Conservation (phyloP, 2,329 filamentous ascomycete species). For the Thielaviopsis populi region DNA sequence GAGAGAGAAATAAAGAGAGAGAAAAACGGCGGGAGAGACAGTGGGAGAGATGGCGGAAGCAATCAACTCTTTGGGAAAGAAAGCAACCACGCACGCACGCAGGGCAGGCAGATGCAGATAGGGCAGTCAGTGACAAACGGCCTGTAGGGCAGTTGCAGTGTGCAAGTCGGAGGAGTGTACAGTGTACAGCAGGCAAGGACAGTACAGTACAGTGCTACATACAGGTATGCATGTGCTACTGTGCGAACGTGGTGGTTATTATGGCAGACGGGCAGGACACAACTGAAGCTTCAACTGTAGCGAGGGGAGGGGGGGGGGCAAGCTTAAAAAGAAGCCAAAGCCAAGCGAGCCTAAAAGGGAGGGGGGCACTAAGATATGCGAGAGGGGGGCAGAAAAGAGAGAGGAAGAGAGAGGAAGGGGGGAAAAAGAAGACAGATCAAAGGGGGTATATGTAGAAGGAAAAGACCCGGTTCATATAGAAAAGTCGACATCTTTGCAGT, state of each 20-base stretch:
- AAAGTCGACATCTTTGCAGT: not conserved
- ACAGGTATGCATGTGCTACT: not conserved
- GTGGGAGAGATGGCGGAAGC: not conserved
- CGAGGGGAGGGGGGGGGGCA: constrained; percentile 8
- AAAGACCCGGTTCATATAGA: constrained; percentile 1
- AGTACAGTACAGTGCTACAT: not conserved
- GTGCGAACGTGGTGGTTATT: not conserved
- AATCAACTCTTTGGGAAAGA: no score
- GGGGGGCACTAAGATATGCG: constrained; percentile 8
- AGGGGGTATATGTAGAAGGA: constrained; percentile 13
- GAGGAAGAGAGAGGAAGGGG: constrained; percentile 5
- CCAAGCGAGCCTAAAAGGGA: constrained; percentile 10
- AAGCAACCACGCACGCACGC: no score
- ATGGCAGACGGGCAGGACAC: constrained; percentile 4
- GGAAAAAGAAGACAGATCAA: constrained; percentile 1
- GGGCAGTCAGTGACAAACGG: not conserved
- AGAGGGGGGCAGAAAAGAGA: not conserved
- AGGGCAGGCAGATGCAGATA: not conserved
- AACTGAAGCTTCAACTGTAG: constrained; percentile 1
- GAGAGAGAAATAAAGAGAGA: not conserved
- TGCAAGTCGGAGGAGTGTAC: not conserved
- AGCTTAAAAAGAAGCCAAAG: constrained; percentile 15
- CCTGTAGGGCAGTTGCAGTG: not conserved
- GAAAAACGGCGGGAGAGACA: not conserved
- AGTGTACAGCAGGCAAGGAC: not conserved